Evolutionary conservation across 192 early-diverging fungal species (phyloP).

Genomic region (Coemansia biformis): DNA sequence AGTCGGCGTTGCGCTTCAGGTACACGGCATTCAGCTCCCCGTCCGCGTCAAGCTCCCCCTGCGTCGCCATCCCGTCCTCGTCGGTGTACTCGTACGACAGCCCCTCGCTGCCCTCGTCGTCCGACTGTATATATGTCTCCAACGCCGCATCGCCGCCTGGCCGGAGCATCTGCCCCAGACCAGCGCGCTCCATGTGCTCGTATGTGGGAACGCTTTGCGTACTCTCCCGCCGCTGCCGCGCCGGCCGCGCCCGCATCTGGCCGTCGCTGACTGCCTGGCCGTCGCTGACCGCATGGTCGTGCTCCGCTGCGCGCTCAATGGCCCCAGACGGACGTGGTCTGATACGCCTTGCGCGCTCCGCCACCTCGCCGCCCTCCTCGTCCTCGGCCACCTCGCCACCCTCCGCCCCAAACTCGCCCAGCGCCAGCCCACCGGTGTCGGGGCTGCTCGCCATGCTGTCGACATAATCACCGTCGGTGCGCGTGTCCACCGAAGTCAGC

Average conservation of each 20-base stretch:
- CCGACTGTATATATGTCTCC: background rate
- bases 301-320: constrained; percentile 6
- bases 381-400: constrained; percentile 38
- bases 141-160: constrained; percentile 1
- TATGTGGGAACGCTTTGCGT: constrained; percentile 40
- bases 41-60: constrained; percentile 26
- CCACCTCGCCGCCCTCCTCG: constrained; percentile 7
- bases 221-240: constrained; percentile 21
- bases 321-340: constrained; percentile 21
- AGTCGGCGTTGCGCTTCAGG: constrained; percentile 52
- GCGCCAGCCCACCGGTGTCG: constrained; percentile 24
- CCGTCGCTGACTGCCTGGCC: background rate
- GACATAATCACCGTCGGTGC: constrained; percentile 6
- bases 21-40: constrained; percentile 49
- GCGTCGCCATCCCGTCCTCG: constrained; percentile 6
- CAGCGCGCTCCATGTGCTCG: background rate
- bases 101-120: constrained; percentile 1
- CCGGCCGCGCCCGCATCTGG: background rate
- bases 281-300: background rate
- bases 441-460: constrained; percentile 5
- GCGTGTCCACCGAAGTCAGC: constrained; percentile 28
- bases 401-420: constrained; percentile 41
- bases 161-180: background rate
- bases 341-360: background rate
- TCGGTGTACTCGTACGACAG: constrained; percentile 17